A percentile compares a stretch with the other conserved stretches of the same genome.
phyloP scores from a whole-genome alignment of 768 basidiomycete genomes.

The Pisolithus tinctorius region DNA sequence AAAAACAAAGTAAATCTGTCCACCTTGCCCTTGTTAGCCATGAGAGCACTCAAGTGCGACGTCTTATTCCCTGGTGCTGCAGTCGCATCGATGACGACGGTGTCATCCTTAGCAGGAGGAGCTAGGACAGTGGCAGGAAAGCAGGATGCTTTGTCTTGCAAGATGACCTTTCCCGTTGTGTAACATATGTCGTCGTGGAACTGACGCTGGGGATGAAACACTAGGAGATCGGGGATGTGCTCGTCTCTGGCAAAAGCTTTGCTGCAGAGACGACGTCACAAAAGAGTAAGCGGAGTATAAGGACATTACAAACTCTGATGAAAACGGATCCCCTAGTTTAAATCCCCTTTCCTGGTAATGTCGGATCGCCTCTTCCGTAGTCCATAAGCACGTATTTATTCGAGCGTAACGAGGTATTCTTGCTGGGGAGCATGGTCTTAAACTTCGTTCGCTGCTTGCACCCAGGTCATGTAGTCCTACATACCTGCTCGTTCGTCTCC shows the following conservation, averaged over 20 bases:
- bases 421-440: slow-evolving; percentile 31
- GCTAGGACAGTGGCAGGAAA: slow-evolving; percentile 88
- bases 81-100: slow-evolving; percentile 84
- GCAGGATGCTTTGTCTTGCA: slow-evolving; percentile 98
- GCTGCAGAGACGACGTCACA: slow-evolving; percentile 26
- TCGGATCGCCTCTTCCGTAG: slow-evolving; percentile 54
- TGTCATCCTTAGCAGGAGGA: slow-evolving; percentile 46
- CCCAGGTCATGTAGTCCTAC: slow-evolving; percentile 8
- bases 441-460: neutral
- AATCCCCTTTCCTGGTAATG: slow-evolving; percentile 54
- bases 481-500: slow-evolving; percentile 61
- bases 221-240: slow-evolving; percentile 77
- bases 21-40: slow-evolving; percentile 79
- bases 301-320: slow-evolving; percentile 36
- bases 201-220: slow-evolving; percentile 60
- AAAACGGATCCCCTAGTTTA: slow-evolving; percentile 42
- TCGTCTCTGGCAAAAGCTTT: slow-evolving; percentile 64
- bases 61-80: slow-evolving; percentile 99
- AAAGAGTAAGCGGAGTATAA: neutral
- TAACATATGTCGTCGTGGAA: slow-evolving; percentile 73
- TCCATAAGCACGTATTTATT: slow-evolving; percentile 70
- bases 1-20: slow-evolving; percentile 7
- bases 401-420: slow-evolving; percentile 80
- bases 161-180: slow-evolving; percentile 71
- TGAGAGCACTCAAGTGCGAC: slow-evolving; percentile 83